These are phyloP conservation scores for Groenewaldozyma salmanticensis DNA, from an alignment of 805 yeast genomes.

Conservation along the genomic window DNA sequence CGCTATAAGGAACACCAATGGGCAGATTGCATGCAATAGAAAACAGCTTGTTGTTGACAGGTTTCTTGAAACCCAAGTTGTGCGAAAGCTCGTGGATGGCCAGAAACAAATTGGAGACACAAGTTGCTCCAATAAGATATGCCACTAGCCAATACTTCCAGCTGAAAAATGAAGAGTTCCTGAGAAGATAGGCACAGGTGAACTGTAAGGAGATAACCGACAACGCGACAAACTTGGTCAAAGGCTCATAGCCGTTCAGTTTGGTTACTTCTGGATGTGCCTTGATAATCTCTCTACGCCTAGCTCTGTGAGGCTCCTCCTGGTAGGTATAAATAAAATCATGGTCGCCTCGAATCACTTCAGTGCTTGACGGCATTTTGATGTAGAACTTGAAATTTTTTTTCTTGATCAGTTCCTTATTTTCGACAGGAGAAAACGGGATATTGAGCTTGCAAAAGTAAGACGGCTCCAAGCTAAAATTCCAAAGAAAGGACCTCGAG, in stretches of 20 bases:
- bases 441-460: too few relatives aligned
- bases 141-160: constrained; percentile 53
- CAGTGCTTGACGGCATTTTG: too few relatives aligned
- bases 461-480: too few relatives aligned
- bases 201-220: constrained; percentile 64
- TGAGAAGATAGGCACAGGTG: constrained; percentile 48
- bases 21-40: constrained; percentile 74
- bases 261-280: constrained; percentile 72
- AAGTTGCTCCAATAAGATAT: constrained; percentile 76
- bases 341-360: constrained; percentile 4
- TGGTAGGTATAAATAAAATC: constrained; percentile 81
- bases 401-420: too few relatives aligned
- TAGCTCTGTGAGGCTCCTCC: constrained; percentile 67
- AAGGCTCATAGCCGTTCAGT: constrained; percentile 78
- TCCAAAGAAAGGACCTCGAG: too few relatives aligned
- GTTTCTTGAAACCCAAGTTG: constrained; percentile 72
- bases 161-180: constrained; percentile 43
- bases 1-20: constrained; percentile 83
- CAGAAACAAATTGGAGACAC: constrained; percentile 72
- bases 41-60: constrained; percentile 66
- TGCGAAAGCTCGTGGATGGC: constrained; percentile 87
- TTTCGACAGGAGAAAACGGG: too few relatives aligned
- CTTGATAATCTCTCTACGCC: constrained; percentile 65
- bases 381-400: too few relatives aligned
- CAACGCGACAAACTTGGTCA: constrained; percentile 65